Conservation (phyloP, 2,329 filamentous ascomycete genomes). For the Penicillium frequentans region DNA sequence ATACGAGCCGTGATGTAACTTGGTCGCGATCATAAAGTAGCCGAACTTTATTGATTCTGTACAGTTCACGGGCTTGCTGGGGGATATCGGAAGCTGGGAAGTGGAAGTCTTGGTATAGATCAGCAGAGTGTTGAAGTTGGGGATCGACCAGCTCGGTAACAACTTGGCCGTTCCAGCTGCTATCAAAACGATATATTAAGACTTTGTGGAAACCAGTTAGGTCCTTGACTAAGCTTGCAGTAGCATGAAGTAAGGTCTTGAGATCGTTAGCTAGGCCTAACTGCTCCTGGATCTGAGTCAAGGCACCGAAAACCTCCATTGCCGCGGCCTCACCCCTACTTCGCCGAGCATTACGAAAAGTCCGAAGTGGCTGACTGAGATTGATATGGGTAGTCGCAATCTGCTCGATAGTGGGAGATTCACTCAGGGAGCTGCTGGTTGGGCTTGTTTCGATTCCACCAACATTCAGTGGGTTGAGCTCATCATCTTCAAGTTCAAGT, state of each 20-base stretch:
- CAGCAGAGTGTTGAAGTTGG: conserved; percentile 65
- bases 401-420: conserved; percentile 72
- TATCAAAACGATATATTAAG: conserved; percentile 91
- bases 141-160: conserved; percentile 86
- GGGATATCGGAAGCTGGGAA: conserved; percentile 86
- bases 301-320: conserved; percentile 91
- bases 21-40: conserved; percentile 83
- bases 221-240: conserved; percentile 85
- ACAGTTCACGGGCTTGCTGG: conserved; percentile 84
- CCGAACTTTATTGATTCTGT: conserved; percentile 86
- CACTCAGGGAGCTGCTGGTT: conserved; percentile 62
- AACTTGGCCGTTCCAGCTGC: conserved; percentile 77
- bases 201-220: conserved; percentile 88
- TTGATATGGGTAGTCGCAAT: conserved; percentile 72
- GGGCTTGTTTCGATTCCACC: conserved; percentile 17
- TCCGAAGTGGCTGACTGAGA: conserved; percentile 72
- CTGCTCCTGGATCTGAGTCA: conserved; percentile 89
- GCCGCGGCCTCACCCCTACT: conserved; percentile 76
- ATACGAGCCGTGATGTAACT: conserved; percentile 77
- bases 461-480: conserved; percentile 48
- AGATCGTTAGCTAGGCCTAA: conserved; percentile 64
- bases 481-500: conserved; percentile 83
- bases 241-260: conserved; percentile 72
- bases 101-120: conserved; percentile 82
- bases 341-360: conserved; percentile 72